These are phyloP conservation scores for Nicotiana paniculata DNA, from an alignment of 257 asterid genomes.

Conservation along the genomic window DNA sequence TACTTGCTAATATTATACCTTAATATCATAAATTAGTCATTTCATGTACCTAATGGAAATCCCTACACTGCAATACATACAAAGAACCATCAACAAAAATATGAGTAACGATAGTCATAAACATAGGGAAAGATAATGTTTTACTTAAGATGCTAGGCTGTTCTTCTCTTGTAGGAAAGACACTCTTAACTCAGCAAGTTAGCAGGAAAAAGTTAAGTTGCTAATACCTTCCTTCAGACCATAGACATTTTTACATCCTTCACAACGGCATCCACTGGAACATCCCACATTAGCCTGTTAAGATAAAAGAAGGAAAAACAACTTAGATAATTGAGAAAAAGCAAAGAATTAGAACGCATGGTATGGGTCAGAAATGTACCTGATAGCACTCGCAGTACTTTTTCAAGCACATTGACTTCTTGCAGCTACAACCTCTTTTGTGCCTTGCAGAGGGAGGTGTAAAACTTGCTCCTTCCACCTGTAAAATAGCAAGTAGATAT, in stretches of 20 bases:
- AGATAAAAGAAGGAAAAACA: background rate
- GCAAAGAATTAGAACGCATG: background rate
- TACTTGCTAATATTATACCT: background rate
- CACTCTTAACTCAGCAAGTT: background rate
- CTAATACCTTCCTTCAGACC: slow-evolving; percentile 70
- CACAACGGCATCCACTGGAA: slow-evolving; percentile 81
- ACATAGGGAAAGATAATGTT: background rate
- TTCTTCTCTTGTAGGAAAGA: background rate
- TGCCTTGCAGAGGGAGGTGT: slow-evolving; percentile 70
- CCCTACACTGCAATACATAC: background rate
- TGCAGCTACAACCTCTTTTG: slow-evolving; percentile 85
- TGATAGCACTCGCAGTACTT: slow-evolving; percentile 89
- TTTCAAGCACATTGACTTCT: slow-evolving; percentile 77
- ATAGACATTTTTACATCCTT: slow-evolving; percentile 64
- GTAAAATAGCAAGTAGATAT: slow-evolving; percentile 12
- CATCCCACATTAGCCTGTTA: slow-evolving; percentile 76
- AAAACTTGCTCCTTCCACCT: slow-evolving; percentile 41
- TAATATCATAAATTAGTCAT: background rate
- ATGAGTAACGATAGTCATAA: background rate
- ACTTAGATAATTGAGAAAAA: slow-evolving; percentile 4
- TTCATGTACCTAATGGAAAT: background rate
- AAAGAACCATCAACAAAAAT: background rate
- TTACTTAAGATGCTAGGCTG: background rate
- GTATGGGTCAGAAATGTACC: slow-evolving; percentile 26
- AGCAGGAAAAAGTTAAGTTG: background rate